Evolutionary conservation across 169 alveolate species (phyloP).

Genomic region (Plasmodium yoelii): DNA sequence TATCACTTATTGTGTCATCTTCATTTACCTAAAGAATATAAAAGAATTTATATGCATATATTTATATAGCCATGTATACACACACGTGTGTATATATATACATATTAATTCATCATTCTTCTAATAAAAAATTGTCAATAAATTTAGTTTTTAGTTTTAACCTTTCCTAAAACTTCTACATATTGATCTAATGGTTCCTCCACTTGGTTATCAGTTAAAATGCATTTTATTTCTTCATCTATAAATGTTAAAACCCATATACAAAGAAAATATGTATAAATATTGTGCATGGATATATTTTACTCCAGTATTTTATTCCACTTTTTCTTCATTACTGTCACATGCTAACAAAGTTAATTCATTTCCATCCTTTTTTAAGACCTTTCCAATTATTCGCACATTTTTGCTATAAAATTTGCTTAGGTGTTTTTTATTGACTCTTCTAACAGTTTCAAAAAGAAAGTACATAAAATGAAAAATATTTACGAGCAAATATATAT

Average conservation of each 20-base stretch:
- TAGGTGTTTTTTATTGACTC: slow-evolving; percentile 64
- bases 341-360: slow-evolving; percentile 44
- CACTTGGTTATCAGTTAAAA: slow-evolving; percentile 42
- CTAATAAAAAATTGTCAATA: background rate
- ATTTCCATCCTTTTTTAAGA: slow-evolving; percentile 63
- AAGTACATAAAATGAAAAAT: background rate
- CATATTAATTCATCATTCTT: background rate
- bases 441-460: slow-evolving; percentile 26
- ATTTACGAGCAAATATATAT: slow-evolving; percentile 4
- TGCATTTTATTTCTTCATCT: slow-evolving; percentile 71
- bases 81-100: background rate
- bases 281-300: background rate
- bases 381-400: slow-evolving; percentile 72
- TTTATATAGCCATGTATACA: background rate
- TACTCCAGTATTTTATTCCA: background rate
- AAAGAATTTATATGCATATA: background rate
- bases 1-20: slow-evolving; percentile 67
- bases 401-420: slow-evolving; percentile 65
- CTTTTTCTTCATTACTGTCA: slow-evolving; percentile 40
- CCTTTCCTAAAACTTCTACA: slow-evolving; percentile 77
- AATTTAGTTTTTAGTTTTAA: background rate
- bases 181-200: slow-evolving; percentile 52
- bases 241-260: background rate
- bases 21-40: slow-evolving; percentile 47
- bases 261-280: background rate